Evolutionary conservation across 192 early-diverging fungal species (phyloP), one percentile per base, ranked within the genome.

Genomic region (Gamsiella multidivaricata): DNA sequence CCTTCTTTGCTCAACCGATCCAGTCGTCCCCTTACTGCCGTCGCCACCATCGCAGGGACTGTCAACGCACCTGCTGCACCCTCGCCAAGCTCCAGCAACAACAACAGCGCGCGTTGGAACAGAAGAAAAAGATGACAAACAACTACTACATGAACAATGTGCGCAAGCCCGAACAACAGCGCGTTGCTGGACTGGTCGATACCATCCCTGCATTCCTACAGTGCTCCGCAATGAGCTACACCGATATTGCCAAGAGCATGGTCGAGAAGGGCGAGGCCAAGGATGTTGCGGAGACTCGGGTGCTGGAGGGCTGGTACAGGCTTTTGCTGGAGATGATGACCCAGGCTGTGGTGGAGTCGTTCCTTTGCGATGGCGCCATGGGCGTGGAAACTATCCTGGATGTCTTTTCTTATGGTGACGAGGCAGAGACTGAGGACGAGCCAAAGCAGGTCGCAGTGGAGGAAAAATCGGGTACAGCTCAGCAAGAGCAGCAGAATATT

Each of bases 271-370:
- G 49, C 17, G 55, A 75, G 9, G 20, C 52, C 12, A 66, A 80
- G 75, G 74, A 80, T 26, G 54, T 81, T 1, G 80, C 78, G 59
- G 81, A 82, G 22, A 73, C 74, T 6, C 78, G 79, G 2, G 81
- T 87, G 55, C 75, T 81, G n/a, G 65, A 80, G 39, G 70, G 78
- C 3, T 87, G 85, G 83, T 87, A 87, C 54, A 68, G 81, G n/a
- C 66, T 87, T 25, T 85, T 87, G 62, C 39, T 87, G 31, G 85
- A 87, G 50, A 55, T 87, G 41, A 70, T 87, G 65, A 87, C 85
- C 4, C 85, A 87, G 54, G 85, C 85, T 3, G 83, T 81, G 3
- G 83, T 87, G 26, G 83, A 87, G 59, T 67, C 80, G 18, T 87
- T 83, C 37, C 70, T 87, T 22, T 87, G 85, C 26, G 85, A 87